Evolutionary conservation across 2,329 filamentous ascomycete genomes (phyloP), one percentile per base, ranked within the genome.

Genomic region (Diaporthe capsici): DNA sequence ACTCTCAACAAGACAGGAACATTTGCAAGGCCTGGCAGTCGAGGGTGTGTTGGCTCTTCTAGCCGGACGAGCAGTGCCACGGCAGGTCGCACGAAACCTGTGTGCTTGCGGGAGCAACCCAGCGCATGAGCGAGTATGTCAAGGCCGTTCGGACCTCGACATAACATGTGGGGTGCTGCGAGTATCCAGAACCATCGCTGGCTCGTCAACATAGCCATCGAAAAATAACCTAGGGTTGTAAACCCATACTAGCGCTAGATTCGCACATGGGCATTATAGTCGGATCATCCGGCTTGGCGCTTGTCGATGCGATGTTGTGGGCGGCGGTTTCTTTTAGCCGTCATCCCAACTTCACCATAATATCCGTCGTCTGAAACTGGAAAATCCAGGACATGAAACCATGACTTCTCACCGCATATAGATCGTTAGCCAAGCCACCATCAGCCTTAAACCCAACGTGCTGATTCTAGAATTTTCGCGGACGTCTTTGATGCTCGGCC

Each of bases 291-390:
- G 42, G 31, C 44, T 51, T 49, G 63, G 42, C 28, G 63, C 44
- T 37, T 34, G 44, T 67, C 5, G 12, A n/a, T 22, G 13, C 63
- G 17, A 34, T 34, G 12, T 34, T 37, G 28, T 42, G 12, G 42
- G 63, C 42, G 25, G 44, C 61, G 28, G 12, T 34, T 31, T 42
- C 37, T 39, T 10, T 15, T 28, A 37, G 28, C 28, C 44, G 28
- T 67, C 63, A 51, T 51, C 63, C 47, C 28, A 67, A 51, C 20
- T 67, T 51, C 20, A n/a, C 28, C 42, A 51, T 3, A 34, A 37
- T 67, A 49, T 13, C 42, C 44, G 39, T 31, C 63, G 25, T 67
- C 63, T 67, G 63, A 67, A 51, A 67, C 63, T 67, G 42, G 63
- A 22, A 37, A 10, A 37, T 51, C 44, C 44, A 51, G 17, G 17